phyloP scores from a whole-genome alignment of 2,329 filamentous ascomycete species.

The Podosphaera aphanis region DNA sequence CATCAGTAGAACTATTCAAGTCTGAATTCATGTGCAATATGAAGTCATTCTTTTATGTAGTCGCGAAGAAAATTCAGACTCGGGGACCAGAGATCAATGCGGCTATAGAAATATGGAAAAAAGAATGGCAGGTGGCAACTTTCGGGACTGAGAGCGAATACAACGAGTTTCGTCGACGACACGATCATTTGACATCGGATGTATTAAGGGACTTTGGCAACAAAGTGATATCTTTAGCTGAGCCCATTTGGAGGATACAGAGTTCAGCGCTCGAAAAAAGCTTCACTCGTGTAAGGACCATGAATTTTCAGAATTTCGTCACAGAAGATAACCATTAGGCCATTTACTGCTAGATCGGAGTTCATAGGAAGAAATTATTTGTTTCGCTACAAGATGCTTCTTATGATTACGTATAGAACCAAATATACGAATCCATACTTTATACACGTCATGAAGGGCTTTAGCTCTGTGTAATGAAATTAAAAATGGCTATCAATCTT shows the following conservation, averaged over 20 bases:
- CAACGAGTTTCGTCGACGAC: not conserved
- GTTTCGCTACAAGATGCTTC: no score
- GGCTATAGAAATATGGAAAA: slow-evolving; percentile 6
- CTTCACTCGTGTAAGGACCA: no score
- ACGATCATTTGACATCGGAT: slow-evolving; percentile 2
- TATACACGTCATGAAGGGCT: no score
- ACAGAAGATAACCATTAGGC: no score
- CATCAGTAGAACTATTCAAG: slow-evolving; percentile 9
- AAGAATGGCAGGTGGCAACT: slow-evolving; percentile 6
- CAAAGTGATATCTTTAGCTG: slow-evolving; percentile 2
- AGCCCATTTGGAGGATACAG: slow-evolving; percentile 5
- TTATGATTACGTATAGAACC: no score
- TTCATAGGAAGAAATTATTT: no score
- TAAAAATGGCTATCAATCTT: no score
- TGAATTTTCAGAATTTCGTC: no score
- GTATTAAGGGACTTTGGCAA: slow-evolving; percentile 5
- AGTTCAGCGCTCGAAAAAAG: slow-evolving; percentile 2
- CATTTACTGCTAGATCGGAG: no score
- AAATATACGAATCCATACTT: no score
- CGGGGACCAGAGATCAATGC: slow-evolving; percentile 1
- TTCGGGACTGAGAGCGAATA: slow-evolving; percentile 4
- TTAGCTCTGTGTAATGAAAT: no score
- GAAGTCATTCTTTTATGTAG: slow-evolving; percentile 11
- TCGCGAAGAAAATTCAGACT: slow-evolving; percentile 8
- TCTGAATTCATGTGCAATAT: slow-evolving; percentile 7